phyloP scores from a whole-genome alignment of 257 asterid species.

The Handroanthus guayacan region DNA sequence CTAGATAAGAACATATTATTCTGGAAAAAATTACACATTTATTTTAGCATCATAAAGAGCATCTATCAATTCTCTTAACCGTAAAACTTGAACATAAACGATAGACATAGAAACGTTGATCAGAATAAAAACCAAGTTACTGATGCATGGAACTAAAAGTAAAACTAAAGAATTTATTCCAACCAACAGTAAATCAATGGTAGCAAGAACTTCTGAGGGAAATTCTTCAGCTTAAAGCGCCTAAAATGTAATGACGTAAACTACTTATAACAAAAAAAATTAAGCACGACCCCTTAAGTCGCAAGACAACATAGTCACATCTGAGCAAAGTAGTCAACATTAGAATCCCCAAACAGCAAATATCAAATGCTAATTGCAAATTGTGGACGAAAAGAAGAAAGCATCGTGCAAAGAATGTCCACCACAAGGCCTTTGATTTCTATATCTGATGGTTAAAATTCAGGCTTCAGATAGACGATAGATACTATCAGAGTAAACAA shows the following conservation, averaged over 20 bases:
- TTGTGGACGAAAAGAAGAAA: neutral
- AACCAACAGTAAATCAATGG: neutral
- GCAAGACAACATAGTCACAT: neutral
- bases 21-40: neutral
- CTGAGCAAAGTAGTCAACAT: neutral
- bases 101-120: neutral
- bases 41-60: neutral
- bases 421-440: no score
- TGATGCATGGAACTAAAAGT: neutral
- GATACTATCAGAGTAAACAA: neutral
- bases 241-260: neutral
- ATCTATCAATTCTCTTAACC: neutral
- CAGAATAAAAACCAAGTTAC: slow-evolving; percentile 1
- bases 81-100: neutral
- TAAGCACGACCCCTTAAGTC: slow-evolving; percentile 6
- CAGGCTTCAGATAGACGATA: no score
- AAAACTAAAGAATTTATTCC: neutral
- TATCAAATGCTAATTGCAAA: neutral
- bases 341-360: neutral
- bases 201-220: neutral
- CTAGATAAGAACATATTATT: neutral
- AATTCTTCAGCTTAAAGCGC: no score
- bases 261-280: neutral
- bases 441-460: no score
- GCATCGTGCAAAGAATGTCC: neutral